phyloP scores from a whole-genome alignment of 768 basidiomycete species.

The Russula lepida region DNA sequence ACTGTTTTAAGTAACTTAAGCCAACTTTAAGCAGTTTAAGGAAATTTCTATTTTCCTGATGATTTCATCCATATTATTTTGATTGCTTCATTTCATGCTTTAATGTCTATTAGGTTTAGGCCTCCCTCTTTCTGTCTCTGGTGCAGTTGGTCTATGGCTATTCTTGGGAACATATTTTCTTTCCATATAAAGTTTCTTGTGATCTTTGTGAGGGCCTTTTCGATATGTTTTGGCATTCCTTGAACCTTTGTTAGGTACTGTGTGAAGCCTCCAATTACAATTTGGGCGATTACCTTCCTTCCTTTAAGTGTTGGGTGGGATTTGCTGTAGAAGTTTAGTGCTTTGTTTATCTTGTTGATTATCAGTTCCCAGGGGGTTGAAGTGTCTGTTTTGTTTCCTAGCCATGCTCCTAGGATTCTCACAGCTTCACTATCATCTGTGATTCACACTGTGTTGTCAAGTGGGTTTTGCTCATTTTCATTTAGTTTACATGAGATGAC shows the following conservation, averaged over 20 bases:
- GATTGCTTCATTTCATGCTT: slow-evolving; percentile 9
- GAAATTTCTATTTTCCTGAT: no score
- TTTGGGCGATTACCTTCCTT: neutral
- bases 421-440: neutral
- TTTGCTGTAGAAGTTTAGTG: neutral
- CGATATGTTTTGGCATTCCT: neutral
- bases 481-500: no score
- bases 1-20: no score
- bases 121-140: neutral
- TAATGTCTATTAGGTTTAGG: slow-evolving; percentile 7
- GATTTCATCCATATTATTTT: slow-evolving; percentile 15
- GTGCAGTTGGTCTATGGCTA: neutral
- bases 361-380: neutral
- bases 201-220: neutral
- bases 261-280: neutral
- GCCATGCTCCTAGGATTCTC: neutral
- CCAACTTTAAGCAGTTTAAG: no score
- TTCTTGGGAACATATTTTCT: neutral
- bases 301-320: neutral
- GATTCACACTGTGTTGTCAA: neutral
- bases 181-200: slow-evolving; percentile 21
- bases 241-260: neutral
- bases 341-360: neutral
- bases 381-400: neutral
- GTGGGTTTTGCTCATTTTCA: no score